Conservation (phyloP, 352 stramenopile genomes). For the Hyaloperonospora brassicae region DNA sequence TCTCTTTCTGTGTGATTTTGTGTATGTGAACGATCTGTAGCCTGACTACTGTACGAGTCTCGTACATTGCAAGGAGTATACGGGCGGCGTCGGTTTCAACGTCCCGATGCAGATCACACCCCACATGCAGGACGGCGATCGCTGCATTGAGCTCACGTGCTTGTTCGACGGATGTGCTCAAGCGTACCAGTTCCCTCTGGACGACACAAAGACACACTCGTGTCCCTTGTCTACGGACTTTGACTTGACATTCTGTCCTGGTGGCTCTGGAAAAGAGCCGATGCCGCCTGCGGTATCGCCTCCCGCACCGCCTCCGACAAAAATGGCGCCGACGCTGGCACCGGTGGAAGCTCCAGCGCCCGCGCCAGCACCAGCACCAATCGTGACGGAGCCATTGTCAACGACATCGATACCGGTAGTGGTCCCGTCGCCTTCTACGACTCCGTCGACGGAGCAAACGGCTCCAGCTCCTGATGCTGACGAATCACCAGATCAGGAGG, state of each 20-base stretch:
- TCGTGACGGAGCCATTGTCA: too few relatives aligned
- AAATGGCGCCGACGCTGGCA: conserved; percentile 21
- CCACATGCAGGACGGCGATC: conserved; percentile 21
- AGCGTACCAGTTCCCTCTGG: conserved; percentile 57
- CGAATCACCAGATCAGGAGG: conserved; percentile 6
- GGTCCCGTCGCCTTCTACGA: neutral
- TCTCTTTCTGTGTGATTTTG: too few relatives aligned
- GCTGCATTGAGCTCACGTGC: conserved; percentile 48
- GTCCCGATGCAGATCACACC: conserved; percentile 55
- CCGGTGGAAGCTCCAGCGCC: conserved; percentile 26
- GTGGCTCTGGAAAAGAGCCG: conserved; percentile 27
- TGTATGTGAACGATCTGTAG: conserved; percentile 15
- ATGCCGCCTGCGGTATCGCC: conserved; percentile 7
- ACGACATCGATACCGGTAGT: too few relatives aligned
- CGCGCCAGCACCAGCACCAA: conserved; percentile 20
- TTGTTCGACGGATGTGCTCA: conserved; percentile 44
- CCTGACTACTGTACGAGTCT: conserved; percentile 50
- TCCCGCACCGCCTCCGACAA: neutral
- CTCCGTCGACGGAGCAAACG: conserved; percentile 10
- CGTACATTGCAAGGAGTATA: conserved; percentile 47
- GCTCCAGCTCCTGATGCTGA: neutral
- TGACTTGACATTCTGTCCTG: conserved; percentile 54
- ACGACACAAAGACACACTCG: conserved; percentile 64
- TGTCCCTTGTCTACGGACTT: conserved; percentile 44
- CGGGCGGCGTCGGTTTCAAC: conserved; percentile 59